Evolutionary conservation across 495 filamentous ascomycete species (phyloP), one percentile per base, ranked within the genome.

Genomic region (Diplogelasinospora grovesii): DNA sequence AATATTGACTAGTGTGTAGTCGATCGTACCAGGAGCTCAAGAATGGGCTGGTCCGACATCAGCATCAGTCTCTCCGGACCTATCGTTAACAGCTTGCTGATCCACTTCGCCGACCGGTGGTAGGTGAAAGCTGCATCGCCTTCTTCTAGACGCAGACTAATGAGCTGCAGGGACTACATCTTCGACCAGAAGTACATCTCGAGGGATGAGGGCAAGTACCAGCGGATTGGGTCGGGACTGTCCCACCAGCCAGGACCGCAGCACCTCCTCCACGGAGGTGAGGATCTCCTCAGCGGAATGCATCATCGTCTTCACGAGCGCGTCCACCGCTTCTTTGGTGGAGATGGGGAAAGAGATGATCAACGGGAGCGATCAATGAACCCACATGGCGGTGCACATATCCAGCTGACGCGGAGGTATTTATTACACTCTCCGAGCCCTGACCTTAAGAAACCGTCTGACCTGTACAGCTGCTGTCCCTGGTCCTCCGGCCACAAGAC

Each of bases 1-100:
- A 18, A 24, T 20, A 22, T 56, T 65, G 33, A 66, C 48, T 5
- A 40, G 3, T 21, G 11, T 2, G 3, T 27, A 73, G 68, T 97
- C 14, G 81, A 89, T 48, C 77, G 90, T 14, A 83, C 78, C 31
- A 76, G 75, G 47, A 84, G 66, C 60, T 85, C 86, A 8, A 77
- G 90, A 36, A 95, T 97, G 87, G 90, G 90, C 8, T 95, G 89
- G 89, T 82, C 85, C 18, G 90, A 97, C 63, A 74, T 97, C 40
- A 83, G 85, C 21, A 65, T 97, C 22, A 87, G 82, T 41, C 51
- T 97, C 19, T 73, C 71, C n/a, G 90, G 90, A 0, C 83, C 83
- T 0, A 82, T 83, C 8, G 81, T 93, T 0, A 70, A 84, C 38
- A 90, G 87, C 54, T 65, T 97, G 13, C 70, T 77, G 14, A 69